Percentiles rank a stretch among this genome's conserved stretches.
Conservation (phyloP, 2,329 filamentous ascomycete species). For the Aspergillus unguis region DNA sequence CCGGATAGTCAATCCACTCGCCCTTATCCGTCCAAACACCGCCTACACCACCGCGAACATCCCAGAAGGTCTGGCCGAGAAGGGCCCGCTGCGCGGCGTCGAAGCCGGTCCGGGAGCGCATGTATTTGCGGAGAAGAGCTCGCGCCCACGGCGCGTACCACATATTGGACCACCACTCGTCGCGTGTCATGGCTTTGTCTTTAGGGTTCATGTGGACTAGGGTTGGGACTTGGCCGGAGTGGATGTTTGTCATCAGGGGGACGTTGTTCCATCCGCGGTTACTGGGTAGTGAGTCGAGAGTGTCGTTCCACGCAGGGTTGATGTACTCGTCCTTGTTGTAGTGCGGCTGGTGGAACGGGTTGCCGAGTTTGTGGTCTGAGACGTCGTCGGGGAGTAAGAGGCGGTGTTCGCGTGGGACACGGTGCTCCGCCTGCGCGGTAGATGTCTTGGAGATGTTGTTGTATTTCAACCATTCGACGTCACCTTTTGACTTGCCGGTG, state of each 20-base stretch:
- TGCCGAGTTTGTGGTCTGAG: constrained; percentile 23
- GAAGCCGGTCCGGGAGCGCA: constrained; percentile 44
- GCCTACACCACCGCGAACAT: constrained; percentile 51
- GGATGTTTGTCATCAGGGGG: constrained; percentile 48
- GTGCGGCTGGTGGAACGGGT: constrained; percentile 35
- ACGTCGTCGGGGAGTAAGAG: constrained; percentile 40
- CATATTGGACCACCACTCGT: constrained; percentile 44
- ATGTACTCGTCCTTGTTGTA: constrained; percentile 26
- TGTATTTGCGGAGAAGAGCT: constrained; percentile 49
- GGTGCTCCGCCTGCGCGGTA: constrained; percentile 33
- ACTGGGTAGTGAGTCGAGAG: constrained; percentile 44
- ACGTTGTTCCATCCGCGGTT: constrained; percentile 43
- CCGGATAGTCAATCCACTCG: constrained; percentile 49
- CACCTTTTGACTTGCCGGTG: constrained; percentile 37
- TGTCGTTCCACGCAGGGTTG: constrained; percentile 33
- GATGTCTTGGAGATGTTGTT: constrained; percentile 38
- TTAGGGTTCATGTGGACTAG: constrained; percentile 41
- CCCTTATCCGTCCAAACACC: constrained; percentile 53
- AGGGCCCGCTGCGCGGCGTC: constrained; percentile 44
- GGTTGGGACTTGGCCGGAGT: constrained; percentile 47
- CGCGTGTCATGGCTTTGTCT: constrained; percentile 28
- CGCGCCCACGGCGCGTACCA: constrained; percentile 51
- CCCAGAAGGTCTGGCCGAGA: constrained; percentile 48
- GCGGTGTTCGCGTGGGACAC: constrained; percentile 37
- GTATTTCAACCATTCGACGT: constrained; percentile 43